Evolutionary conservation across 441 rosid species (phyloP), one percentile per base, ranked within the genome.

Genomic region (Hypseocharis bilobata): DNA sequence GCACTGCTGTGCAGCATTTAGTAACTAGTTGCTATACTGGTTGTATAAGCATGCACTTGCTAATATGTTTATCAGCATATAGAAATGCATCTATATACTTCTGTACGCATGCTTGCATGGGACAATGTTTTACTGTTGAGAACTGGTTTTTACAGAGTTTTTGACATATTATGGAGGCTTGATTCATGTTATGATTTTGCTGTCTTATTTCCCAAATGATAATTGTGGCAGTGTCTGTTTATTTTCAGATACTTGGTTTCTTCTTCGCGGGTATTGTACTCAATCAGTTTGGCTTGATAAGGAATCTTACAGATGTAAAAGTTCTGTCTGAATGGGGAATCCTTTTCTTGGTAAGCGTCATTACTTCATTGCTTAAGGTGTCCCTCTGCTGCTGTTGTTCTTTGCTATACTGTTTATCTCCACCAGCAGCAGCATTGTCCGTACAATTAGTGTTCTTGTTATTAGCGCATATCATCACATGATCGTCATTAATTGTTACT

Each of bases 301-400:
- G 98, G 77, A 90, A 92, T 75, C 83, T 92, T 34, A 84, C 91
- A 17, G 98, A 92, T 80, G 92, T 92, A 72, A 92, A 92, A 81
- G 83, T 89, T 63, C 88, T 92, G 40, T 92, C 98, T 13, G 98
- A 92, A 68, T 92, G 98, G 98, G 98, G 98, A 62, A 88, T 92
- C 71, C 98, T 92, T 75, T 92, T 92, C 76, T 75, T 92, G 97
- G 98, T 90, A 71, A 85, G 89, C 34, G n/a, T 54, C 62, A 4
- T 62, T 64, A 10, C 47, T 59, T 44, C 20, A 27, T n/a, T 38
- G 17, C 52, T 59, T 55, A 40, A 11, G 62, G 23, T 59, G 27
- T 52, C 4, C 7, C 42, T 54, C 27, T 49, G 13, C 27, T 62
- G 38, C 58, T 57, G n/a, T 63, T 66, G n/a, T 45, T 45, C 26